Evolutionary conservation across 768 basidiomycete genomes (phyloP), one percentile per base, ranked within the genome.

Genomic region (Kwoniella dendrophila): DNA sequence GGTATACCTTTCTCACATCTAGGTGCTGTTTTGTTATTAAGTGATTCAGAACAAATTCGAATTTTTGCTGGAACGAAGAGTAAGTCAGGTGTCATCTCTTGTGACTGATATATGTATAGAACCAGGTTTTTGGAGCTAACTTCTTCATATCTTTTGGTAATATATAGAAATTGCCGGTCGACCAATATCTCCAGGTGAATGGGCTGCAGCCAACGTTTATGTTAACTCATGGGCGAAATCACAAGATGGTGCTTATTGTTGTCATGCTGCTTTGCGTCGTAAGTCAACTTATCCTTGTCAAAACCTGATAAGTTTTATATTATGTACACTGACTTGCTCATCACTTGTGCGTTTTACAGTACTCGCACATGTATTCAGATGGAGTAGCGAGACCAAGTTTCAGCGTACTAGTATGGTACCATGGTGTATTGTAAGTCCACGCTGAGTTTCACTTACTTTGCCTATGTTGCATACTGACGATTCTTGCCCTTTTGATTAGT

Each of bases 1-100:
- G 65, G 65, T 6, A 59, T 62, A 32, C 60, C 56, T 10, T 67
- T 67, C 27, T 61, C 65, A 18, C 41, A 63, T 53, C 56, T 67
- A 8, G 65, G 65, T 33, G 20, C 40, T 16, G 49, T 63, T 36
- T 36, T 62, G 48, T 56, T 67, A 10, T 24, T 63, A 32, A 67
- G 55, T 62, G 65, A 62, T 56, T 63, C 65, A 26, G 61, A 62
- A 33, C 49, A 62, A 43, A 62, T 67, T 43, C 32, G 65, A 20
- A 59, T 67, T 16, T 62, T 59, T 40, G 65, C 65, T 8, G 65
- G 65, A 30, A 54, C 65, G 33, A 53, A 52, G 4, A 67, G 65
- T 67, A 26, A 52, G 65, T 40, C 26, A 29, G 5, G n/a, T 49
- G 7, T 22, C 12, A 24, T 44, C 10, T 44, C 20, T 6, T 10